Percentiles rank a stretch among this genome's conserved stretches.
These are phyloP conservation scores for Eimeria sp. DNA, from an alignment of 169 alveolate genomes.

Conservation along the genomic window DNA sequence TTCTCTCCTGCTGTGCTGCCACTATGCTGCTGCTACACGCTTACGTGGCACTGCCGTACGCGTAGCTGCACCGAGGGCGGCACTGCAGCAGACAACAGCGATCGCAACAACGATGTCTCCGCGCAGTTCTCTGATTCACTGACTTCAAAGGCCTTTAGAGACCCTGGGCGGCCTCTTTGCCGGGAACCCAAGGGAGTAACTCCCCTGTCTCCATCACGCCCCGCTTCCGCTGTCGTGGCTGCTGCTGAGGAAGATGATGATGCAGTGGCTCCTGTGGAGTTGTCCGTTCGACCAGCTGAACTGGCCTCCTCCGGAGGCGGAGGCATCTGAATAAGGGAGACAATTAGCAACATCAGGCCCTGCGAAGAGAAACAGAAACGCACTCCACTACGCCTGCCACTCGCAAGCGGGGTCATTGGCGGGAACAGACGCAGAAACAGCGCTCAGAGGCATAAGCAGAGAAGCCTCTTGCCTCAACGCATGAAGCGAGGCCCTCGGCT, in stretches of 20 bases:
- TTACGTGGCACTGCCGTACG: conserved; percentile 14
- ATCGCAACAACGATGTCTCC: conserved; percentile 52
- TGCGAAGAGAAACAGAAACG: not conserved
- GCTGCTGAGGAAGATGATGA: conserved; percentile 16
- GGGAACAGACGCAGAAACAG: too few relatives aligned
- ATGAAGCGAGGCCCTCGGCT: not conserved
- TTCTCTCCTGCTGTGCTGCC: not conserved
- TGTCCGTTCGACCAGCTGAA: not conserved
- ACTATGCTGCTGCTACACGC: not conserved
- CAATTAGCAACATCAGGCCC: conserved; percentile 54
- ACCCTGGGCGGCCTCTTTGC: conserved; percentile 35
- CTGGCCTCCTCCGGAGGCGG: not conserved
- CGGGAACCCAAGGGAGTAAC: not conserved
- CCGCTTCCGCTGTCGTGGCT: not conserved
- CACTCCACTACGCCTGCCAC: not conserved
- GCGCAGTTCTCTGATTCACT: conserved; percentile 37
- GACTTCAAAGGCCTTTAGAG: conserved; percentile 47
- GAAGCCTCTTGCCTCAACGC: not conserved
- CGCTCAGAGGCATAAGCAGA: not conserved
- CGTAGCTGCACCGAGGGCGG: conserved; percentile 60
- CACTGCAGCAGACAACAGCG: conserved; percentile 62
- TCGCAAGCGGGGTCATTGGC: not conserved
- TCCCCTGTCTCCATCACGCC: not conserved
- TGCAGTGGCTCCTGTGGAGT: not conserved
- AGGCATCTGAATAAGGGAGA: conserved; percentile 46